Base-by-base conservation (phyloP, 2,329 filamentous ascomycete species). In the Mycosphaerella arachidis region DNA sequence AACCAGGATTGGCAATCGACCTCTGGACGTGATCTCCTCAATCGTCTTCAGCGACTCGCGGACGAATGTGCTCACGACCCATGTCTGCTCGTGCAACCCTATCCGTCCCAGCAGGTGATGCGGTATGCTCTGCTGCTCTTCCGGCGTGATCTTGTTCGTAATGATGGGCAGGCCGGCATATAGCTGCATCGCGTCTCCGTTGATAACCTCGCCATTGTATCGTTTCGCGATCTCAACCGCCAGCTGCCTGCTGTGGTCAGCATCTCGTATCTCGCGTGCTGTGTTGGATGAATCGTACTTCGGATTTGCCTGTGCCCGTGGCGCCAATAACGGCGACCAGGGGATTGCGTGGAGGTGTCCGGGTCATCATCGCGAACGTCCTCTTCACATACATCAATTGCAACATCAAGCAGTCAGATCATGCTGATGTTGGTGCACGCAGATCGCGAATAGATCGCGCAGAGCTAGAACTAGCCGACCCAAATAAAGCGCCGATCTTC, bases 161-260 rank as follows among this genome's bases (percentile, higher is more conserved):
- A 97, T 93, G 64, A 97, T 88, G 5, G 94, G 92, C 48, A 99
- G 79, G 2, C 94, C 94, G 56, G 84, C 83, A 74, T 99, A 99
- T 77, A 99, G 86, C 74, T 99, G 94, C 92, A 99, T 96, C 43
- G 94, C 94, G 80, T 99, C 94, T 51, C 91, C 91, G 72, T 99
- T 99, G 77, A 99, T 92, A 55, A 99, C 84, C 75, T 99, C 94
- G 71, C 95, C 94, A 74, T 94, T 87, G 76, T 92, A 92, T 24
- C 83, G 85, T 46, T 82, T 82, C 0, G 95, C 94, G 55, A 99
- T 78, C 64, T 96, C 91, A 45, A 99, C 88, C 8, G 94, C 94
- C 66, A 97, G 84, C 92, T 96, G 69, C 56, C 67, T 73, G 64
- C 29, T 50, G 73, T 75, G 73, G 70, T 80, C 66, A 79, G 74